These are phyloP conservation scores for Cercospora berteroae DNA, from an alignment of 2,329 filamentous ascomycete genomes.

Conservation along the genomic window DNA sequence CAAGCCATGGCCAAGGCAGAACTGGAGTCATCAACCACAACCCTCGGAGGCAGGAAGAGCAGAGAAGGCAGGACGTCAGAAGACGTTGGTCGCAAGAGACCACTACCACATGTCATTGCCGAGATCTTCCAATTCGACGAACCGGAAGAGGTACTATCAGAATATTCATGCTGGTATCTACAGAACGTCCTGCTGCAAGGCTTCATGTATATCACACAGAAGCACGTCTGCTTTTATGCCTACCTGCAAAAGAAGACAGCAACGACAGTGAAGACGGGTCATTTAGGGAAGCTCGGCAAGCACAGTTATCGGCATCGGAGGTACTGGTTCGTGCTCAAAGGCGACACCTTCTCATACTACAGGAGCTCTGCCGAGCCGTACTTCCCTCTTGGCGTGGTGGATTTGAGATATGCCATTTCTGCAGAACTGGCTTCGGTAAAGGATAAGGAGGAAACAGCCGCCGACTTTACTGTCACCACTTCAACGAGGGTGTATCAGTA, in stretches of 20 bases:
- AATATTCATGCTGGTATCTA: constrained; percentile 90
- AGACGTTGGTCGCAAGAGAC: constrained; percentile 9
- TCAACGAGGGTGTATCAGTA: constrained; percentile 82
- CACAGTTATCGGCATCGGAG: constrained; percentile 83
- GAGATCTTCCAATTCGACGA: constrained; percentile 79
- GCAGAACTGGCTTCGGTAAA: constrained; percentile 58
- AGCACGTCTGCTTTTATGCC: constrained; percentile 94
- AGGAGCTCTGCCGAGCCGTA: constrained; percentile 80
- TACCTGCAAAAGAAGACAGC: constrained; percentile 91
- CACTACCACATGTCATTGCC: constrained; percentile 30
- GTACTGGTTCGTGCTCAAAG: constrained; percentile 92
- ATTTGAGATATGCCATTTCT: constrained; percentile 86
- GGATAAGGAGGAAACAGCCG: constrained; percentile 60
- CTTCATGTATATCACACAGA: constrained; percentile 91
- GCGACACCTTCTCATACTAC: constrained; percentile 89
- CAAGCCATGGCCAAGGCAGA: constrained; percentile 34
- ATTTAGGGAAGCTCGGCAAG: constrained; percentile 82
- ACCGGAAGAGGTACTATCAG: constrained; percentile 81
- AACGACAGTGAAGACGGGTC: constrained; percentile 78
- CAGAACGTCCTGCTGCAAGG: constrained; percentile 90
- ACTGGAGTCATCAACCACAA: constrained; percentile 31
- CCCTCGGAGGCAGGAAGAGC: constrained; percentile 25
- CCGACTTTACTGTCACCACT: constrained; percentile 75
- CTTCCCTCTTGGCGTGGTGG: constrained; percentile 87
- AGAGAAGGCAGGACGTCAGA: constrained; percentile 22